Percentiles rank a stretch among this genome's conserved stretches.
Evolutionary conservation across 1,284 basidiomycete genomes (phyloP).

Genomic region (Puccinia horiana): DNA sequence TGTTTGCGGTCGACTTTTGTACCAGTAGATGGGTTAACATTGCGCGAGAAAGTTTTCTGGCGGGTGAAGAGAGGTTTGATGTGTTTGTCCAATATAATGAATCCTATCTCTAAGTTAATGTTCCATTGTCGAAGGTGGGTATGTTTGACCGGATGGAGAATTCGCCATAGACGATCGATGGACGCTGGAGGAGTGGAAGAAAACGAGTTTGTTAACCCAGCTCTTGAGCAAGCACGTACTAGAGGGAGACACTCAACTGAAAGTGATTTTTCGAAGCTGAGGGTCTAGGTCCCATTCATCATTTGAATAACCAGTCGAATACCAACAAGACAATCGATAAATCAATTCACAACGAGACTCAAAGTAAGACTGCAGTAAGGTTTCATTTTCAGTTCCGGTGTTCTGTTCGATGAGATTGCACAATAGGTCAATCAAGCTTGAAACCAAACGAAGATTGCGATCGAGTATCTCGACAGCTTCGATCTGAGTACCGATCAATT

Average conservation of each 20-base stretch:
- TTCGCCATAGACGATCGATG: slow-evolving; percentile 16
- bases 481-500: background rate
- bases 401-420: background rate
- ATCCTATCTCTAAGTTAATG: background rate
- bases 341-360: background rate
- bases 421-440: background rate
- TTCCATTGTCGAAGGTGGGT: background rate
- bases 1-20: slow-evolving; percentile 53
- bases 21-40: slow-evolving; percentile 53
- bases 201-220: background rate
- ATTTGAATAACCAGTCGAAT: slow-evolving; percentile 18
- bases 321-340: slow-evolving; percentile 29
- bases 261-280: background rate
- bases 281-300: slow-evolving; percentile 23
- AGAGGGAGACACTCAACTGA: background rate
- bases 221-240: background rate
- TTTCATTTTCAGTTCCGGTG: background rate
- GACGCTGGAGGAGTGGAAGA: background rate
- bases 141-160: background rate
- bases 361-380: background rate
- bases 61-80: slow-evolving; percentile 23
- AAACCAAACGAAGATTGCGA: background rate
- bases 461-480: background rate
- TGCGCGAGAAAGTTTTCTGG: slow-evolving; percentile 28
- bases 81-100: background rate